These are phyloP conservation scores for Stachybotrys chlorohalonatus DNA, from an alignment of 2,329 filamentous ascomycete species.

Conservation along the genomic window DNA sequence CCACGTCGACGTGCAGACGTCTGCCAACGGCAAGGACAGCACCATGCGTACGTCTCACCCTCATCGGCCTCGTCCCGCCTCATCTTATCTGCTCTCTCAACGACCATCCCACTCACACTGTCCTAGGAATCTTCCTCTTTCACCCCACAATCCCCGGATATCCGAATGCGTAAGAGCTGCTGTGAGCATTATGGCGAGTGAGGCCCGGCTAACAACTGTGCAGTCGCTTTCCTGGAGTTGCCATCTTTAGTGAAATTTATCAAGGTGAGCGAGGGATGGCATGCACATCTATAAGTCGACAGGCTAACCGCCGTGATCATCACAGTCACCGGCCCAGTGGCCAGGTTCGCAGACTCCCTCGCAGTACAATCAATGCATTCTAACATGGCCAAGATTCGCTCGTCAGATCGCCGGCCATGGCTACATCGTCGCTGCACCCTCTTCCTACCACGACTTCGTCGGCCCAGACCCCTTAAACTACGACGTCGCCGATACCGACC, in stretches of 20 bases:
- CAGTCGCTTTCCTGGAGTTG: conserved; percentile 71
- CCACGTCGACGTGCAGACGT: conserved; percentile 39
- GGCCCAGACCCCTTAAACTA: conserved; percentile 77
- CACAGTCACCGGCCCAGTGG: conserved; percentile 79
- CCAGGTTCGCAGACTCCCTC: conserved; percentile 32
- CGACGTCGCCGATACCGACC: conserved; percentile 78
- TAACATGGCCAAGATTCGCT: conserved; percentile 45
- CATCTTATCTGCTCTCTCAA: conserved; percentile 4
- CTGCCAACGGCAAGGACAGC: conserved; percentile 43
- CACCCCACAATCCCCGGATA: conserved; percentile 79
- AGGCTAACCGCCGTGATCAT: neutral
- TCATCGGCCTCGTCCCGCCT: neutral
- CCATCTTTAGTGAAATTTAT: conserved; percentile 90
- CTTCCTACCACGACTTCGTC: conserved; percentile 88
- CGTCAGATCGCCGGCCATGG: conserved; percentile 87
- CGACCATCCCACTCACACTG: conserved; percentile 4
- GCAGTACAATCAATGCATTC: neutral
- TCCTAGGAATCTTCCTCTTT: conserved; percentile 75
- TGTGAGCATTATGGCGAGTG: neutral
- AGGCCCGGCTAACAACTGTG: conserved; percentile 2
- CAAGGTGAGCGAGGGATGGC: conserved; percentile 52
- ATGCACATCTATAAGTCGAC: neutral
- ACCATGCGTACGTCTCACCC: conserved; percentile 36
- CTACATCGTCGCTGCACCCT: conserved; percentile 86
- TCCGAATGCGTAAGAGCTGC: conserved; percentile 60